Conservation (phyloP, 768 basidiomycete genomes). For the Udeniomyces megalosporus region DNA sequence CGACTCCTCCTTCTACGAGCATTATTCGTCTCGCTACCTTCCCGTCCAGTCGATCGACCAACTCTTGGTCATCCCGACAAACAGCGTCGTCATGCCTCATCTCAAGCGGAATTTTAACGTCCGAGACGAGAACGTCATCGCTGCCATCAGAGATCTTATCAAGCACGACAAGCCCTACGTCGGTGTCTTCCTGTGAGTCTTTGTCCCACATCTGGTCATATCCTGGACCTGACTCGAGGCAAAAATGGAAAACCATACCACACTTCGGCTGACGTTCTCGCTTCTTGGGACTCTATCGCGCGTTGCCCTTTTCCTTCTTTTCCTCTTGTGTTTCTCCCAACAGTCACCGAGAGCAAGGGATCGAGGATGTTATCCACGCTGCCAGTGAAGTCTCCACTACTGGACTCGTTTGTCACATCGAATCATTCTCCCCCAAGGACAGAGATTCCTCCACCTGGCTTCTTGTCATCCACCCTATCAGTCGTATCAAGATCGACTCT, state of each 20-base stretch:
- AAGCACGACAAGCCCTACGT: constrained; percentile 95
- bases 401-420: constrained; percentile 9
- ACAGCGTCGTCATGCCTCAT: not conserved
- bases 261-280: not conserved
- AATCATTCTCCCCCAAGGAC: constrained; percentile 1
- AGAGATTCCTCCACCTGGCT: not conserved
- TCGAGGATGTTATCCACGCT: constrained; percentile 48
- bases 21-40: not conserved
- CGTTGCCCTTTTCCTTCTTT: not conserved
- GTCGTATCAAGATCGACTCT: not conserved
- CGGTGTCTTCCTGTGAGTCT: constrained; percentile 40
- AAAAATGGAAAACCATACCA: too few species aligned
- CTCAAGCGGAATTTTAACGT: constrained; percentile 60
- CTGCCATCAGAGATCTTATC: constrained; percentile 42
- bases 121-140: constrained; percentile 73
- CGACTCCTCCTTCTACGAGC: not conserved
- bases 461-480: not conserved
- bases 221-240: too few species aligned
- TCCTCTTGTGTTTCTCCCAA: not conserved
- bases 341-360: constrained; percentile 55
- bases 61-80: not conserved
- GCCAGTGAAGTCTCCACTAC: constrained; percentile 1
- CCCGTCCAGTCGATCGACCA: not conserved
- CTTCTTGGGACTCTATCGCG: not conserved
- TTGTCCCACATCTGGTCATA: too few species aligned